Evolutionary conservation across 1,139 yeast species (phyloP).

Genomic region (Lodderomyces metapsilosis): DNA sequence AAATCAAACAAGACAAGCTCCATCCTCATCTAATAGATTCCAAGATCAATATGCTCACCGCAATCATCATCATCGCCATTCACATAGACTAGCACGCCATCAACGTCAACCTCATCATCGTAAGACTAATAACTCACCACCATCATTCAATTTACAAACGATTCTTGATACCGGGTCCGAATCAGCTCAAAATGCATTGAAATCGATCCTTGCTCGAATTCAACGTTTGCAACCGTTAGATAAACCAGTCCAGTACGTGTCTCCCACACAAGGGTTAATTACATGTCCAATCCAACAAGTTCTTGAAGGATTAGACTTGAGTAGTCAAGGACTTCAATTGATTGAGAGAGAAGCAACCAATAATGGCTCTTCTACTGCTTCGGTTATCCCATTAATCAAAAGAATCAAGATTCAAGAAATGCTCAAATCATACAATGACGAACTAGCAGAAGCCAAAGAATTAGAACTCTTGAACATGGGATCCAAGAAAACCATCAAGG

Average conservation of each 20-base stretch:
- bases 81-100: not conserved
- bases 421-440: slow-evolving; percentile 32
- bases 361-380: not conserved
- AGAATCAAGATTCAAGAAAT: slow-evolving; percentile 28
- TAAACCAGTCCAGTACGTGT: slow-evolving; percentile 26
- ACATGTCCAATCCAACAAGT: slow-evolving; percentile 16
- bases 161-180: slow-evolving; percentile 20
- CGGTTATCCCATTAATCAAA: slow-evolving; percentile 29
- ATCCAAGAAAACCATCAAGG: slow-evolving; percentile 30
- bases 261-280: not conserved
- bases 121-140: not conserved
- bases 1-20: not conserved
- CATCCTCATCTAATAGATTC: slow-evolving; percentile 3
- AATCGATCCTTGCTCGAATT: slow-evolving; percentile 29
- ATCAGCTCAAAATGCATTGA: slow-evolving; percentile 30
- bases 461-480: slow-evolving; percentile 35
- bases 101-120: not conserved
- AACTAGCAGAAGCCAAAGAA: slow-evolving; percentile 33
- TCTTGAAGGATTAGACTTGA: slow-evolving; percentile 20
- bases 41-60: not conserved
- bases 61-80: not conserved
- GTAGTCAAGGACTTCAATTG: slow-evolving; percentile 28
- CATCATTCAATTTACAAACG: slow-evolving; percentile 1
- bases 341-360: slow-evolving; percentile 18
- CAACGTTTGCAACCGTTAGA: not conserved